A percentile compares a stretch with the other conserved stretches of the same genome.
Conservation (phyloP, 2,329 filamentous ascomycete species). For the Aureobasidium leucospermi region DNA sequence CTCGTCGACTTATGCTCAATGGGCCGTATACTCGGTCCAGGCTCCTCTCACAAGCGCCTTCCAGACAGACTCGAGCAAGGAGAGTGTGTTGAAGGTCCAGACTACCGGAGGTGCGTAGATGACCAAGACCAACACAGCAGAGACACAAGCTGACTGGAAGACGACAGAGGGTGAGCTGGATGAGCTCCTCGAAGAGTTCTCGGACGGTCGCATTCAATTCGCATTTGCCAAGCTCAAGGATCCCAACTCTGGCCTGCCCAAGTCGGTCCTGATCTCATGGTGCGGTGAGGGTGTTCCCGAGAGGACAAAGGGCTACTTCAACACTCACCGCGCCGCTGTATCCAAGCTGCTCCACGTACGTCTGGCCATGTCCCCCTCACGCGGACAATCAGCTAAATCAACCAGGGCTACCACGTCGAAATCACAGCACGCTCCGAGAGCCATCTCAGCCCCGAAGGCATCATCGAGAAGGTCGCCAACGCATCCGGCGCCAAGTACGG, state of each 20-base stretch:
- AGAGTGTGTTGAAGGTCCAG: constrained; percentile 93
- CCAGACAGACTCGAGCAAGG: constrained; percentile 75
- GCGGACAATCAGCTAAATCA: constrained; percentile 12
- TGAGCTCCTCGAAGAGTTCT: constrained; percentile 92
- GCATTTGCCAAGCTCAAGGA: constrained; percentile 96
- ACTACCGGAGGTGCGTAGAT: constrained; percentile 64
- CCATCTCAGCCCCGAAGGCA: constrained; percentile 78
- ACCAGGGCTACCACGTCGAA: constrained; percentile 86
- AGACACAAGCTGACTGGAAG: background rate
- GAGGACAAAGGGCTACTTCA: constrained; percentile 96
- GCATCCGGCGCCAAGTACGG: constrained; percentile 94
- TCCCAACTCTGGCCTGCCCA: constrained; percentile 80
- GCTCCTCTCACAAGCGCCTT: constrained; percentile 90
- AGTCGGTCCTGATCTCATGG: constrained; percentile 90
- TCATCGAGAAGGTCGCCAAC: constrained; percentile 89
- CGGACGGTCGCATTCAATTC: constrained; percentile 92
- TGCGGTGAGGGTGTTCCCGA: constrained; percentile 98
- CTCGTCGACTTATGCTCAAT: constrained; percentile 66
- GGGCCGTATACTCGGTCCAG: constrained; percentile 90
- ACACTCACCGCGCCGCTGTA: constrained; percentile 82
- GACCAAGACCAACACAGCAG: background rate
- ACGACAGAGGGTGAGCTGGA: constrained; percentile 75
- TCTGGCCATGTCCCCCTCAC: constrained; percentile 16
- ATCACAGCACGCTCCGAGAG: constrained; percentile 88
- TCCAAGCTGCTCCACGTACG: constrained; percentile 79